phyloP scores from a whole-genome alignment of 352 stramenopile species.

The Saprolegnia parasitica region DNA sequence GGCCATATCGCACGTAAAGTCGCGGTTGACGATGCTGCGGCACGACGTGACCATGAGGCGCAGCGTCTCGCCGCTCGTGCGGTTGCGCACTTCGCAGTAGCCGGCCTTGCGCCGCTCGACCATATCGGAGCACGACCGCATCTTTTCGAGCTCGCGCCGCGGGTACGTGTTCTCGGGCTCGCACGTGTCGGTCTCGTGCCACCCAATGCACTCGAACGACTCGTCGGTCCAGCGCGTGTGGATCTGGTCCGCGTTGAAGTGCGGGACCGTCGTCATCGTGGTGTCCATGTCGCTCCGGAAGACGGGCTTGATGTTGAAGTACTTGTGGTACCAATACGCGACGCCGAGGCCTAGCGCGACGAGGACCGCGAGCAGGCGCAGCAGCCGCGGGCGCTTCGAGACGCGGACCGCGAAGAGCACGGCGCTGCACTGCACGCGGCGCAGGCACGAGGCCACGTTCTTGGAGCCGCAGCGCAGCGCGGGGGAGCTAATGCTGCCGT shows the following conservation, averaged over 20 bases:
- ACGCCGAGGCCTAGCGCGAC: not conserved
- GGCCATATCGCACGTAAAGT: slow-evolving; percentile 78
- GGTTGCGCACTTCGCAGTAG: slow-evolving; percentile 80
- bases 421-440: not conserved
- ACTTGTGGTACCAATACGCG: slow-evolving; percentile 12
- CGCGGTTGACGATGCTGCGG: slow-evolving; percentile 58
- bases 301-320: slow-evolving; percentile 9
- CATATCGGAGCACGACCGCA: slow-evolving; percentile 60
- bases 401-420: not conserved
- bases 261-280: slow-evolving; percentile 4
- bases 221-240: slow-evolving; percentile 63
- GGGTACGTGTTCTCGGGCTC: slow-evolving; percentile 42
- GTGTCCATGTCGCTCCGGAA: slow-evolving; percentile 22
- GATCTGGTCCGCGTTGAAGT: slow-evolving; percentile 31
- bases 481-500: slow-evolving; percentile 7
- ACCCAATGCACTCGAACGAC: slow-evolving; percentile 79
- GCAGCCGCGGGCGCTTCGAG: not conserved
- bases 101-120: slow-evolving; percentile 69
- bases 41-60: slow-evolving; percentile 79
- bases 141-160: slow-evolving; percentile 48
- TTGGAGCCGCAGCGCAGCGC: not conserved
- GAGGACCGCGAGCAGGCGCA: slow-evolving; percentile 13
- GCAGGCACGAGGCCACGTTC: not conserved
- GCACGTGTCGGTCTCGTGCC: slow-evolving; percentile 80
- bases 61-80: slow-evolving; percentile 70